Conservation (phyloP, 805 yeast species). For the Hanseniaspora nectarophila region DNA sequence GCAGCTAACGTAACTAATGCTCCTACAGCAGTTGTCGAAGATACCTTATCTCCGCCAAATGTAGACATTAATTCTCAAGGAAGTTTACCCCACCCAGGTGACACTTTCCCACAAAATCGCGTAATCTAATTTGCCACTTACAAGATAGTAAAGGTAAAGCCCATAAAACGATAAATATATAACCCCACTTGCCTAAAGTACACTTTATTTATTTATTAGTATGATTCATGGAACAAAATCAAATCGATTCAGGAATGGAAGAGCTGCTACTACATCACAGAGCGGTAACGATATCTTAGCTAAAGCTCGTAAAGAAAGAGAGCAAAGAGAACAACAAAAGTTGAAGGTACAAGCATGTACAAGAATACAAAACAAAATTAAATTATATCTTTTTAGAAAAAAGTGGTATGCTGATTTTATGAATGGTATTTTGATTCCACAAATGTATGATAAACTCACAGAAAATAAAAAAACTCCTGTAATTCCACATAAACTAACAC, state of each 20-base stretch:
- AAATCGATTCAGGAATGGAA: neutral
- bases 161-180: no score
- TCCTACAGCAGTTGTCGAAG: no score
- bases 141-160: no score
- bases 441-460: neutral
- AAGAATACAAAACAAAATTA: neutral
- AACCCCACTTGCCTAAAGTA: no score
- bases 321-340: neutral
- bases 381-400: neutral
- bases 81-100: no score
- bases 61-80: no score
- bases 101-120: no score
- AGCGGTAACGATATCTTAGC: slow-evolving; percentile 1
- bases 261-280: neutral
- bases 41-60: no score
- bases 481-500: neutral
- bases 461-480: neutral
- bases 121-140: no score
- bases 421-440: neutral
- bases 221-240: slow-evolving; percentile 3
- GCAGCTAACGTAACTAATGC: no score
- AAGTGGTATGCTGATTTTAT: neutral
- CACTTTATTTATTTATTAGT: neutral
- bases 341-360: neutral
- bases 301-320: slow-evolving; percentile 5